These are phyloP conservation scores for Suillus discolor DNA, from an alignment of 768 basidiomycete species.

Conservation along the genomic window DNA sequence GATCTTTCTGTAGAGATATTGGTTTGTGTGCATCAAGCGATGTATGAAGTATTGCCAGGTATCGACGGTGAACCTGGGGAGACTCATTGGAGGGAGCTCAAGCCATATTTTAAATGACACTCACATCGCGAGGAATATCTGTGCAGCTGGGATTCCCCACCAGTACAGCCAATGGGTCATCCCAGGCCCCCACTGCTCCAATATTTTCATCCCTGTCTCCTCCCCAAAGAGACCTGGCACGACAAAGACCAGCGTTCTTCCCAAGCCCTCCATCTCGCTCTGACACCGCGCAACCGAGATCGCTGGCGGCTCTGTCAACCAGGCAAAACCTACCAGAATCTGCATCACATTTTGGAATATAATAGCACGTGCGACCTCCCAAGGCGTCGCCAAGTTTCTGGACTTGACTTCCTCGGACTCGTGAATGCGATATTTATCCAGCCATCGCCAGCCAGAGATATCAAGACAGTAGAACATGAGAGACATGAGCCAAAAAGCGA, in stretches of 20 bases:
- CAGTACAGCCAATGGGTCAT: constrained; percentile 78
- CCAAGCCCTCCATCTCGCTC: constrained; percentile 44
- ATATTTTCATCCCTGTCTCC: constrained; percentile 35
- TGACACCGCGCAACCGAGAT: constrained; percentile 39
- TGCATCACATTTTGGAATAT: constrained; percentile 86
- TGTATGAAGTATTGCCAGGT: constrained; percentile 99
- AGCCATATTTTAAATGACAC: constrained; percentile 33
- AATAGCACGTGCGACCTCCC: constrained; percentile 77
- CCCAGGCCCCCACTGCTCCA: constrained; percentile 39
- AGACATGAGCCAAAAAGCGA: constrained; percentile 84
- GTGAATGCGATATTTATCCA: constrained; percentile 87
- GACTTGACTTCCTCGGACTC: constrained; percentile 77
- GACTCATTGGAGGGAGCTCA: constrained; percentile 5
- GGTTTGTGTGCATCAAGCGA: constrained; percentile 88
- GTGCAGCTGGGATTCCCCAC: constrained; percentile 84
- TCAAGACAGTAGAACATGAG: constrained; percentile 84
- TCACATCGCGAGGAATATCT: constrained; percentile 81
- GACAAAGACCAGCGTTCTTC: constrained; percentile 40
- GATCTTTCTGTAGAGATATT: constrained; percentile 86
- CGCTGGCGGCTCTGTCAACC: constrained; percentile 53
- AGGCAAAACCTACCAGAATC: constrained; percentile 70
- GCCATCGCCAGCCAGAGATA: constrained; percentile 67
- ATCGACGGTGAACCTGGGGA: constrained; percentile 83
- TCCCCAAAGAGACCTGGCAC: constrained; percentile 44
- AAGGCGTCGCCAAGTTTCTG: constrained; percentile 72